Base-by-base conservation (phyloP, 768 basidiomycete genomes). In the Boletus tomentosulus region DNA sequence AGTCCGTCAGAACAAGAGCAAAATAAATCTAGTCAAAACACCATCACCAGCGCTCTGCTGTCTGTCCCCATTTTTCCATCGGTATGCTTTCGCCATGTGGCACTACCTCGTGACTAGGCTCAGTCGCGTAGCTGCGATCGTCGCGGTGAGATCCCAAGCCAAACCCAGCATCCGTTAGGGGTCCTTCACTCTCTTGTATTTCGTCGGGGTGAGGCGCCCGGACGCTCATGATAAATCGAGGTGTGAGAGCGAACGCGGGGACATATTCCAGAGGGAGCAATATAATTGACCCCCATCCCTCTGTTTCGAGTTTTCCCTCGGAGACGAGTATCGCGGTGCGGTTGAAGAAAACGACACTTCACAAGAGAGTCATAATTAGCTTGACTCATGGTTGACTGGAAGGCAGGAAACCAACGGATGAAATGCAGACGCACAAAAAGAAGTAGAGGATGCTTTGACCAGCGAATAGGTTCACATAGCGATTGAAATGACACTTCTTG, bases 181-280 rank as follows among this genome's bases (percentile, higher is more conserved):
- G 11, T 19, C 25, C 46, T 6, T 31, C 35, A 15, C 10, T 35
- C 3, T 28, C 50, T 11, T 38, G 46, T 4, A 19, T 9, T 30
- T 59, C 51, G 10, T 8, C 12, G 3, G 33, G 27, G 24, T 42
- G 46, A 41, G 50, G 35, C 8, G 28, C 28, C 16, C 44, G 57
- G 12, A 57, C 30, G 13, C 56, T 53, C 30, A 53, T 35, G 33
- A 58, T 53, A 22, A 59, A 57, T 31, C 58, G 50, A 49, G 55
- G 55, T 1, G 55, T 57, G 34, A 58, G 50, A 11, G 49, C 48
- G 13, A 56, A 57, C 15, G 46, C 43, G 3, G 50, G 57, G 19
- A 57, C 22, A 10, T 47, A 57, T 48, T 42, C 56, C 5, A 49
- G 24, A 8, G 56, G 48, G 33, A 53, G 42, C 6, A 57, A 16